phyloP scores from a whole-genome alignment of 768 basidiomycete species.

The Podaxis sp. region DNA sequence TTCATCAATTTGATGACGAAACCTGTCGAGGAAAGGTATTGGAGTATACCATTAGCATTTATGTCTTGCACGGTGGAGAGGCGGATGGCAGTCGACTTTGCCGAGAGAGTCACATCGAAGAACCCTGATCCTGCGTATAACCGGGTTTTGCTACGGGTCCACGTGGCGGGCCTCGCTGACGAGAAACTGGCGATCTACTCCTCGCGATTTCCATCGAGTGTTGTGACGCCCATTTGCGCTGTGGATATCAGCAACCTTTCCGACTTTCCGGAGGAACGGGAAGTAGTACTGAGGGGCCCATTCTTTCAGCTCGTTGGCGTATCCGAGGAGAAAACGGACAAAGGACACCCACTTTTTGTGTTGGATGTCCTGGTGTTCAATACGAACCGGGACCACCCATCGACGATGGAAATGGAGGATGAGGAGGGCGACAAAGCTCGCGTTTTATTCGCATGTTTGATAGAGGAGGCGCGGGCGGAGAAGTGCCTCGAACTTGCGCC shows the following conservation, averaged over 20 bases:
- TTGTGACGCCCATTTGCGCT: constrained; percentile 23
- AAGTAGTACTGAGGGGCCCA: constrained; percentile 22
- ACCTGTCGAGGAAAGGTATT: constrained; percentile 21
- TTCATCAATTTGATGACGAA: constrained; percentile 19
- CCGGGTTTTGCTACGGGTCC: constrained; percentile 21
- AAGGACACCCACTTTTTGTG: constrained; percentile 12
- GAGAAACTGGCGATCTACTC: constrained; percentile 17
- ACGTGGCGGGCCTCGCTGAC: constrained; percentile 17
- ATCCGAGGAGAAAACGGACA: constrained; percentile 15
- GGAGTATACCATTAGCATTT: constrained; percentile 23
- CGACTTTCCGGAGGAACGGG: constrained; percentile 20
- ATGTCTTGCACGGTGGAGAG: constrained; percentile 19
- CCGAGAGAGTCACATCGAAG: constrained; percentile 9
- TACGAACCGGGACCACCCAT: constrained; percentile 23
- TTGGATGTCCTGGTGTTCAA: constrained; percentile 22
- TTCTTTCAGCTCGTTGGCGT: constrained; percentile 22
- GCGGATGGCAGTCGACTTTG: constrained; percentile 17
- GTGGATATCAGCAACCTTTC: constrained; percentile 21
- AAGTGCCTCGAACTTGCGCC: constrained; percentile 20
- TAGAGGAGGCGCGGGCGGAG: constrained; percentile 19
- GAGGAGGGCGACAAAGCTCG: constrained; percentile 18
- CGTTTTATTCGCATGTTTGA: constrained; percentile 17
- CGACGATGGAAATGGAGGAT: constrained; percentile 23
- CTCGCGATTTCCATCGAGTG: constrained; percentile 18
- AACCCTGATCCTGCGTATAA: constrained; percentile 1